Base-by-base conservation (phyloP, 2,329 filamentous ascomycete species). In the Cladosporium austrohemisphaericum region DNA sequence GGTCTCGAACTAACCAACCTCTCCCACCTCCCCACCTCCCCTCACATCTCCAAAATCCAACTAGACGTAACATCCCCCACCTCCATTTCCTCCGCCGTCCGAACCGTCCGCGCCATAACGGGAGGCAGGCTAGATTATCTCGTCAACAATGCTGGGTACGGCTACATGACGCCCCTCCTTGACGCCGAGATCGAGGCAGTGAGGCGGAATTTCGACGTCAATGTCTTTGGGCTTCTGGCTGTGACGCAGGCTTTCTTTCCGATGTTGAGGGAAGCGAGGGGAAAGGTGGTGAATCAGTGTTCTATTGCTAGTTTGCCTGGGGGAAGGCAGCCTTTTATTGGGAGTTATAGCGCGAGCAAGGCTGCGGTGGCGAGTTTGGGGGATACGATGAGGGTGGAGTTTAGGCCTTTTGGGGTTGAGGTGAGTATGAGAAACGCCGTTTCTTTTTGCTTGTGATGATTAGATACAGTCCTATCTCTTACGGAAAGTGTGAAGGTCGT, bases 201-300 rank as follows among this genome's bases (percentile, higher is more conserved):
- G 66, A 76, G 71, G 69, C 58, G 56, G 18, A 68, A 69, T 23
- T 75, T 70, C 60, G 72, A 77, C 29, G 71, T 78, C 47, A 80
- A 80, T 51, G 58, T 79, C 22, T 74, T 71, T 40, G 77, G 77
- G 0, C 61, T 59, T 0, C 54, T 66, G 36, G 51, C 60, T 7
- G 52, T 65, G 2, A 63, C 60, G 3, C 63, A 65, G 36, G 61
- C 70, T 1, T 79, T 81, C 54, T 62, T 81, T n/a, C 74, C 76
- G 0, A 46, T 76, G 23, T 52, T 79, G 1, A 66, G 67, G 41
- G 61, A 70, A 3, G 53, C 57, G 9, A 61, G 61, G 14, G 66
- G 61, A 0, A 55, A 63, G 18, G 56, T 74, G 35, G 64, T 69
- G 5, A 72, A 73, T 56, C 60, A 70, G 35, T 65, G 64, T 5